Evolutionary conservation across 108 stramenopile genomes (phyloP), one percentile per base, ranked within the genome.

Genomic region (Nannochloropsis salina): DNA sequence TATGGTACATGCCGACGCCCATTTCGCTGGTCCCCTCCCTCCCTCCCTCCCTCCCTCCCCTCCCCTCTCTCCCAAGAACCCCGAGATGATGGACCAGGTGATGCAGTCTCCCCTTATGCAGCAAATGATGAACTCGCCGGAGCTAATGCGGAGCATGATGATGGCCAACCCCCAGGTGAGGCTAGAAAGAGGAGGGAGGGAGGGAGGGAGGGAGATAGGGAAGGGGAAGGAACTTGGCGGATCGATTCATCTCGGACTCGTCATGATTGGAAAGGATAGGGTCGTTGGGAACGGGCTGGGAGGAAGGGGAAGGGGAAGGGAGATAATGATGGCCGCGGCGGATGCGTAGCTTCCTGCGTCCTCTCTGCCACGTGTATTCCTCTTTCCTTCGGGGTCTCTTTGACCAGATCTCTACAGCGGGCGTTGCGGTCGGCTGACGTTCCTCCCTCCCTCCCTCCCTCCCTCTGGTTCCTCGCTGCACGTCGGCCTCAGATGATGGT

Each of bases 121-220:
- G 89, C 82, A 82, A 10, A 84, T 98, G 83, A 86, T 97, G 88
- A 92, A 92, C 90, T 94, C 96, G 91, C 97, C 97, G 8, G 94
- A 96, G 45, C 90, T 97, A 79, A 92, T 99, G 92, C 90, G 92
- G 20, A 86, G 43, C 89, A 95, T 96, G 86, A 94, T 97, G 94
- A 92, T 95, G 89, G 86, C 88, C 80, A 97, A 96, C 91, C 96
- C 98, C 2, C 94, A 97, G 87, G 93, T 97, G 93, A n/a, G 20
- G 61, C 15, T 74, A n/a, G n/a, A 20, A n/a, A n/a, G 61, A 2
- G 61, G 61, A 74, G 61, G 61, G 61, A 74, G 15, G 61, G 61
- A n/a, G 1, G 61, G 61, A 74, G 61, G 61, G 61, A 51, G 9
- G 47, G 47, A 12, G 10, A 12, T 9, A 51, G 47, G 47, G 47